Evolutionary conservation across 768 basidiomycete species (phyloP), one percentile per base, ranked within the genome.

Genomic region (Naganishia kalamii): DNA sequence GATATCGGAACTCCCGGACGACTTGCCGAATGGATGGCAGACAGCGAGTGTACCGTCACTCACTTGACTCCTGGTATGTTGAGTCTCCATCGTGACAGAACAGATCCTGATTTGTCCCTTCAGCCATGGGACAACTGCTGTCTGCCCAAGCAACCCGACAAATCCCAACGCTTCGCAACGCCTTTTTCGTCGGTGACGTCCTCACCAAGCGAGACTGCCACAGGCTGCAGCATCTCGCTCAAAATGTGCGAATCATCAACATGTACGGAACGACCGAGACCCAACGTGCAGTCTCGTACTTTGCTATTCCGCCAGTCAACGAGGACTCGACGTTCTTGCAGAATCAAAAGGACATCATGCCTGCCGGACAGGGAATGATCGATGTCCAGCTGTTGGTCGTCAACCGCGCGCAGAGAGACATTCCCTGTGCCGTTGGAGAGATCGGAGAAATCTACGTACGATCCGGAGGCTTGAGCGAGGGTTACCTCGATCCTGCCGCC

Each of bases 191-290:
- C 48, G 96, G 96, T n/a, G 96, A 99, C 75, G 86, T 98, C 46
- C 86, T 99, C 62, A 98, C 96, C 67, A 99, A 98, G 79, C 89
- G 96, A 47, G 96, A 99, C 77, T 98, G 94, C 73, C 85, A 88
- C 44, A 89, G 96, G 37, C 83, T 99, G 2, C 96, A 99, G 77
- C 83, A 89, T 1, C 86, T 99, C 51, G 96, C 94, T 1, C 81
- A 85, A 13, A 96, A 98, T 71, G 92, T 93, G 15, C 82, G 86
- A 35, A 97, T 99, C 75, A 87, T 98, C 79, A 99, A 99, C 82
- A 99, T 99, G 96, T 99, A 97, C 77, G 96, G 96, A 17, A 98
- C 96, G 7, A 99, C 96, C 23, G 96, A 99, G 80, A 98, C 96
- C 8, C 96, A 99, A 77, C 89, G 96, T 60, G 96, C 96, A 1